Conservation (phyloP, 768 basidiomycete genomes). For the Suillus fuscotomentosus region DNA sequence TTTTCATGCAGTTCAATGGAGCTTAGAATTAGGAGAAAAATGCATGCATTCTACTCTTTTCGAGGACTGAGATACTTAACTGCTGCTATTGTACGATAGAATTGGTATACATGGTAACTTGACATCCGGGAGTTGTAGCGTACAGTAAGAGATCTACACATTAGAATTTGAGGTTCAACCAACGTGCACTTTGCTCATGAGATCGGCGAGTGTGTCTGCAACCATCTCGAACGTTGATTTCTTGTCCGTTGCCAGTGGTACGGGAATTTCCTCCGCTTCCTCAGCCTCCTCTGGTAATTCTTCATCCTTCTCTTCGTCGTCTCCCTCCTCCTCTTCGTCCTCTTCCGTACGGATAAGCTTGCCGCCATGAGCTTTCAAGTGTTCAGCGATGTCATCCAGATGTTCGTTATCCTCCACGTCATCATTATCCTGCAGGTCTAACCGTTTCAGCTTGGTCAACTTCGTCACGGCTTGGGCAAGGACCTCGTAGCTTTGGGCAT, state of each 20-base stretch:
- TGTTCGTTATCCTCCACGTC: slow-evolving; percentile 73
- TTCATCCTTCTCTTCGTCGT: slow-evolving; percentile 40
- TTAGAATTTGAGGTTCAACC: slow-evolving; percentile 20
- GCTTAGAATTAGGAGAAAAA: background rate
- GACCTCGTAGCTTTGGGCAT: slow-evolving; percentile 61
- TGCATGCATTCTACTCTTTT: slow-evolving; percentile 49
- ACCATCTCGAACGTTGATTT: slow-evolving; percentile 30
- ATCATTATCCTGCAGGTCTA: slow-evolving; percentile 94
- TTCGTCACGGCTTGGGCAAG: slow-evolving; percentile 66
- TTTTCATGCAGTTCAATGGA: background rate
- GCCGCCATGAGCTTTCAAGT: slow-evolving; percentile 64
- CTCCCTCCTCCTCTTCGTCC: slow-evolving; percentile 67
- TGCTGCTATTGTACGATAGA: slow-evolving; percentile 11
- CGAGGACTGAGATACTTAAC: slow-evolving; percentile 33
- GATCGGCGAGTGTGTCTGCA: slow-evolving; percentile 61
- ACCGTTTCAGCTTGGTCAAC: slow-evolving; percentile 53
- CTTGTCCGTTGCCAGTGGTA: slow-evolving; percentile 16
- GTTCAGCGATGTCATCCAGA: slow-evolving; percentile 49
- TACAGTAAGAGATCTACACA: slow-evolving; percentile 6
- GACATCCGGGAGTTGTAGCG: slow-evolving; percentile 1
- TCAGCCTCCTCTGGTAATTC: slow-evolving; percentile 31
- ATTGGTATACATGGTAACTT: slow-evolving; percentile 23
- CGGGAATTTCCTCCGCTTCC: slow-evolving; percentile 20
- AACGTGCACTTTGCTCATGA: slow-evolving; percentile 64
- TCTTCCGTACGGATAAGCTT: slow-evolving; percentile 69